Base-by-base conservation (phyloP, 352 stramenopile species). In the Phytopythium cucurbitacearum region DNA sequence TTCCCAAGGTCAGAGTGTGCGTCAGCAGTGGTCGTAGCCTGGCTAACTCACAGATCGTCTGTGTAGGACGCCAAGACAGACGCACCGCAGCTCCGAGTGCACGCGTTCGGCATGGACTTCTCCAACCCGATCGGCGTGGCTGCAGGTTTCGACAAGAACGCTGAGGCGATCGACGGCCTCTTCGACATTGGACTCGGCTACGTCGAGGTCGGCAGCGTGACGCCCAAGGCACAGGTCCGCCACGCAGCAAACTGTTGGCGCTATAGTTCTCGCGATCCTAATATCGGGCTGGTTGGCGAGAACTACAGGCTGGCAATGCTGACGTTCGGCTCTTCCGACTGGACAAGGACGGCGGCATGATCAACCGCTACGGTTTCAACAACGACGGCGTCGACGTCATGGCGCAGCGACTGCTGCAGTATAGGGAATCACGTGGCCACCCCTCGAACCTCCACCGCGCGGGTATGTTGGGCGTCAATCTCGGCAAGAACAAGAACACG, bases 301-400 rank as follows among this genome's bases (percentile, higher is more conserved):
- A 28, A 28, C 21, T 28, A 2, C 36, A 87, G 70, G 67, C 80
- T 7, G 96, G 97, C 12, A 99, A 99, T 77, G 69, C 89, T 7
- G 97, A 97, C 64, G 96, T 96, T 11, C 84, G 97, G 43, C 96
- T 99, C 67, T 99, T 99, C 68, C 85, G 95, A 12, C 64, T 99
- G 36, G 52, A 67, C 3, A 92, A 99, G 63, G 95, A 99, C 68
- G 60, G 73, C 15, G 96, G 76, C 6, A 89, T 99, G 35, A 98
- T 99, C 69, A 99, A 99, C 65, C 84, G 96, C 55, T 99, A 98
- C 73, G 97, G 96, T 40, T 99, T 99, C 71, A 99, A 99, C 81
- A 98, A 85, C 62, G 67, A 94, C 28, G 97, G 97, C 1, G 57
- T 96, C 4, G 80, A 91, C 13, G 63, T 61, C 12, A 94, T 98